Conservation (phyloP, 306 rosid genomes). For the Albizia julibrissin region DNA sequence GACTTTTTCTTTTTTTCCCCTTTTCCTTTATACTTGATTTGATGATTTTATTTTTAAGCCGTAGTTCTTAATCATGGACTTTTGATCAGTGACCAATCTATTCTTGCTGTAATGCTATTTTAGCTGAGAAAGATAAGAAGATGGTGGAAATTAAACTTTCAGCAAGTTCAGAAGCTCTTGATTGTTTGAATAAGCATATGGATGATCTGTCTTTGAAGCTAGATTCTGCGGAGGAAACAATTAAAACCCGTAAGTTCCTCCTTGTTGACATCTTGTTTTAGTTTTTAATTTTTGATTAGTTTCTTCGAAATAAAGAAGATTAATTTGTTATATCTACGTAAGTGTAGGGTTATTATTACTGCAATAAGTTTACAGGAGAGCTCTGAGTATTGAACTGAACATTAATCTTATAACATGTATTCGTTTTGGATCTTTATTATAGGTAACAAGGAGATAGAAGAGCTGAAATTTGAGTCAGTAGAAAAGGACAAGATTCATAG, state of each 20-base stretch:
- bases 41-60: background rate
- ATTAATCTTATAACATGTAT: conserved; percentile 18
- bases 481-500: conserved; percentile 56
- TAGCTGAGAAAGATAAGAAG: conserved; percentile 85
- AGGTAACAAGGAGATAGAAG: conserved; percentile 73
- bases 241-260: conserved; percentile 59
- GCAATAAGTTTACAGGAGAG: background rate
- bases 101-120: conserved; percentile 26
- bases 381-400: background rate
- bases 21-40: background rate
- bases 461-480: conserved; percentile 55
- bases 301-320: conserved; percentile 17
- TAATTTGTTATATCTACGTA: conserved; percentile 7
- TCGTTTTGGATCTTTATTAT: conserved; percentile 34
- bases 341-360: background rate
- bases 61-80: background rate
- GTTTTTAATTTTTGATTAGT: conserved; percentile 2
- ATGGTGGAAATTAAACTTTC: conserved; percentile 70
- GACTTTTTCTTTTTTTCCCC: background rate
- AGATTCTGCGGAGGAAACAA: conserved; percentile 61
- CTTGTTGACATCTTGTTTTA: background rate
- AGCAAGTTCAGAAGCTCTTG: conserved; percentile 59
- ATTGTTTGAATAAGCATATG: conserved; percentile 74
- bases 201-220: conserved; percentile 64
- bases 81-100: conserved; percentile 11